Percentiles rank a stretch among this genome's conserved stretches.
phyloP scores from a whole-genome alignment of 768 basidiomycete species.

The Tephrocybe sp. region DNA sequence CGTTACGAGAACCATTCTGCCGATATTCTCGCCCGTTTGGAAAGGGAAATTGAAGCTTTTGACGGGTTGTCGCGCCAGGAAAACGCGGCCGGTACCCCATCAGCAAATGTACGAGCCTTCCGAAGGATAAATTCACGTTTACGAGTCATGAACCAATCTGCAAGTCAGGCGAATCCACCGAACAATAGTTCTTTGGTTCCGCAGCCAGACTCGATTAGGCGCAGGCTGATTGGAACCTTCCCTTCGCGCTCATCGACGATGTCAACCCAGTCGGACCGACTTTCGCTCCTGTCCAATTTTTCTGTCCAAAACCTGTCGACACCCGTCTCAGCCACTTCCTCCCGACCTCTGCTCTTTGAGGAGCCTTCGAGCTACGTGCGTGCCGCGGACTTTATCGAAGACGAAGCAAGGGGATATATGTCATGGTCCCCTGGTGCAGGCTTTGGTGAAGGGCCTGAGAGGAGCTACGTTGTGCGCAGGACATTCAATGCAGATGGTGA shows the following conservation, averaged over 20 bases:
- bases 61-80: constrained; percentile 5
- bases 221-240: constrained; percentile 17
- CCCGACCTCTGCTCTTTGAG: constrained; percentile 39
- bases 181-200: constrained; percentile 4
- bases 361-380: constrained; percentile 37
- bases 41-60: constrained; percentile 25
- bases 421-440: not conserved
- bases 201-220: constrained; percentile 22
- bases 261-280: constrained; percentile 28
- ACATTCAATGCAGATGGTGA: constrained; percentile 35
- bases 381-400: constrained; percentile 13
- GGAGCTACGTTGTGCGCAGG: constrained; percentile 36
- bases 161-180: not conserved
- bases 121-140: too few relatives aligned
- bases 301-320: constrained; percentile 39
- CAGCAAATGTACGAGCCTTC: not conserved
- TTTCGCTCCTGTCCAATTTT: constrained; percentile 42
- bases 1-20: constrained; percentile 11
- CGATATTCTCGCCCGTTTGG: constrained; percentile 18
- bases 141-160: too few relatives aligned
- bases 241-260: constrained; percentile 20
- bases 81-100: not conserved
- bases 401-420: constrained; percentile 6
- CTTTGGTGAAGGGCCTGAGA: constrained; percentile 18
- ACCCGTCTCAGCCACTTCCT: constrained; percentile 28